These are phyloP conservation scores for Pisolithus thermaeus DNA, from an alignment of 1,284 basidiomycete species.

Conservation along the genomic window DNA sequence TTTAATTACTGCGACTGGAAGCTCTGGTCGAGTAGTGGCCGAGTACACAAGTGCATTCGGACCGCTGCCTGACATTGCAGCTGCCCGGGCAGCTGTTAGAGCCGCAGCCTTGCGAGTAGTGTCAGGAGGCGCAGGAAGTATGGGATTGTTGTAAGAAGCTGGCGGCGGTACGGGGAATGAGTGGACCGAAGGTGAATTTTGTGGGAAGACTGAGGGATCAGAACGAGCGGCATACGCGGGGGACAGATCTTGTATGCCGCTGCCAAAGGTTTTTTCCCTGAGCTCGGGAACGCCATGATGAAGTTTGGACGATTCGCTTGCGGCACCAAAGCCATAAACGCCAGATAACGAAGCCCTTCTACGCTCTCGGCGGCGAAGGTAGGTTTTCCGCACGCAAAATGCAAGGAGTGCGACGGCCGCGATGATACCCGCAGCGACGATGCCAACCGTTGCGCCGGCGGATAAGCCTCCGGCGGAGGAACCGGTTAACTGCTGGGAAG, in stretches of 20 bases:
- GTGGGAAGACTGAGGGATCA: constrained; percentile 13
- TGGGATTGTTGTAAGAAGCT: constrained; percentile 28
- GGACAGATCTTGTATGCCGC: constrained; percentile 4
- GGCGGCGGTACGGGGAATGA: constrained; percentile 19
- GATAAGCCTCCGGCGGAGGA: constrained; percentile 23
- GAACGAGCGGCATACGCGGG: constrained; percentile 12
- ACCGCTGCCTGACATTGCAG: constrained; percentile 1
- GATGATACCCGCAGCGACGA: constrained; percentile 41
- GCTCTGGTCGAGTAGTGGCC: constrained; percentile 11
- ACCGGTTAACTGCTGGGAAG: constrained; percentile 7
- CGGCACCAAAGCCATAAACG: constrained; percentile 11
- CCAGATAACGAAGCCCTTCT: constrained; percentile 34
- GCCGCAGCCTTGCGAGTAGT: constrained; percentile 1
- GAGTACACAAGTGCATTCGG: constrained; percentile 2
- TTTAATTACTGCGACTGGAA: constrained; percentile 40
- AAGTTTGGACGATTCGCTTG: constrained; percentile 7
- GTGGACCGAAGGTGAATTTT: constrained; percentile 7
- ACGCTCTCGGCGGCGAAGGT: constrained; percentile 37
- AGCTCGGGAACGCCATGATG: background rate
- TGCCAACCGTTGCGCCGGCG: constrained; percentile 46
- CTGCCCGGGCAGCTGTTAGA: constrained; percentile 6
- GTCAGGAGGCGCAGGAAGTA: too few species aligned
- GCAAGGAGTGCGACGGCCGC: constrained; percentile 36
- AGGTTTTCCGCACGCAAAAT: constrained; percentile 46
- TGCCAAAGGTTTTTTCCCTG: background rate